Conservation (phyloP, 768 basidiomycete genomes). For the Artomyces pyxidatus region DNA sequence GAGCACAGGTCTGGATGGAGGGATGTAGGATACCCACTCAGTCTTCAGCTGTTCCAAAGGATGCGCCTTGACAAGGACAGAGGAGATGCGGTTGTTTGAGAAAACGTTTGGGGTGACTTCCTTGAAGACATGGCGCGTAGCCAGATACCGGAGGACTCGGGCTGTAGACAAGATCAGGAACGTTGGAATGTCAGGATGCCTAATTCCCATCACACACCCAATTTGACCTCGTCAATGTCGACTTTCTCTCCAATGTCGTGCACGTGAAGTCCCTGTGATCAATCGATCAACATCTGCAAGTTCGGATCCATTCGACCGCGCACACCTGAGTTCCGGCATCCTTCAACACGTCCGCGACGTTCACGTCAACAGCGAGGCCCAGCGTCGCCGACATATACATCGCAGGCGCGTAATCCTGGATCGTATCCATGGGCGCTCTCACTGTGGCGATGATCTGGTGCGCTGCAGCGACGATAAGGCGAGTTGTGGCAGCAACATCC, state of each 20-base stretch:
- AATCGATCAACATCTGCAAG: not conserved
- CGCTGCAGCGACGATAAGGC: slow-evolving; percentile 3
- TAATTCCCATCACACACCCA: slow-evolving; percentile 4
- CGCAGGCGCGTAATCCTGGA: not conserved
- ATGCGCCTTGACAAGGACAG: slow-evolving; percentile 25
- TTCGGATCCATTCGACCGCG: not conserved
- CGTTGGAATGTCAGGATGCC: not conserved
- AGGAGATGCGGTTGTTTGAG: slow-evolving; percentile 31
- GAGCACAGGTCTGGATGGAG: not conserved
- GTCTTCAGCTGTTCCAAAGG: slow-evolving; percentile 14
- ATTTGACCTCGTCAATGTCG: not conserved
- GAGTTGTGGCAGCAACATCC: not conserved
- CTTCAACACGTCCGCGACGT: slow-evolving; percentile 5
- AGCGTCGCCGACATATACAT: slow-evolving; percentile 3
- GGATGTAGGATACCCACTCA: not conserved
- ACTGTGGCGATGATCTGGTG: slow-evolving; percentile 5
- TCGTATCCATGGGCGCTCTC: not conserved
- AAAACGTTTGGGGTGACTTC: slow-evolving; percentile 31
- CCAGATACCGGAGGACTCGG: slow-evolving; percentile 31
- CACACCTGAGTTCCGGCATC: slow-evolving; percentile 3
- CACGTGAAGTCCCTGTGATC: slow-evolving; percentile 6
- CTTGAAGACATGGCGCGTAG: slow-evolving; percentile 30
- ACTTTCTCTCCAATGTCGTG: slow-evolving; percentile 4
- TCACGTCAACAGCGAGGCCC: not conserved
- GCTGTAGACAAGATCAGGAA: slow-evolving; percentile 15